Evolutionary conservation across 176 grass and related monocot species (phyloP).

Genomic region (Lolium perenne): DNA sequence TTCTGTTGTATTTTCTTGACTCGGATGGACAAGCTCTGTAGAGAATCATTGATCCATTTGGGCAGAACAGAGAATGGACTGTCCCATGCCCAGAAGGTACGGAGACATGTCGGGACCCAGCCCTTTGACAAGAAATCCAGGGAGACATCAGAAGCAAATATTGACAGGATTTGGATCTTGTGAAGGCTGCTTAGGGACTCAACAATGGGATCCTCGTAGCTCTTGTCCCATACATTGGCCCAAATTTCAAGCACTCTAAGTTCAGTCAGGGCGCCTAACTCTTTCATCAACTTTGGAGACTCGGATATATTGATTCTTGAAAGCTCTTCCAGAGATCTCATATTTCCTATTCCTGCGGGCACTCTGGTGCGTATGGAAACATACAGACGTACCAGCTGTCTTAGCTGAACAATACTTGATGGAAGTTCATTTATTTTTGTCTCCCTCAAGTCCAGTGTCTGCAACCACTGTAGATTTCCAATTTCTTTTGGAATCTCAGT

Average conservation of each 20-base stretch:
- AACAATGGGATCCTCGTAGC: neutral
- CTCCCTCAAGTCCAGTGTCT: neutral
- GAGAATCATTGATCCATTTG: neutral
- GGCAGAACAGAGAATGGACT: neutral
- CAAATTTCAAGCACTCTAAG: neutral
- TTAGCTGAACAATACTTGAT: too few relatives aligned
- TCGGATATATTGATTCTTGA: neutral
- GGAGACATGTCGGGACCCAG: neutral
- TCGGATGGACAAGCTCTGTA: neutral
- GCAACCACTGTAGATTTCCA: neutral
- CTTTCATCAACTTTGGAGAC: neutral
- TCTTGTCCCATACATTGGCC: neutral
- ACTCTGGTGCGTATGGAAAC: neutral
- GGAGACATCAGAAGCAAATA: neutral
- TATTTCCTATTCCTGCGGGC: neutral
- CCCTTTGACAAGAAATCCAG: neutral
- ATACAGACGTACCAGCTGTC: neutral
- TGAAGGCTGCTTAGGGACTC: neutral
- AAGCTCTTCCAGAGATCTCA: neutral
- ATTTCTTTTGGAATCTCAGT: neutral
- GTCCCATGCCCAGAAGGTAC: neutral
- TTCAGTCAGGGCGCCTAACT: neutral
- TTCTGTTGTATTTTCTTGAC: too few relatives aligned
- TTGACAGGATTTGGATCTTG: neutral
- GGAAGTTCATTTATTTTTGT: neutral